Evolutionary conservation across 148 eudicot species (phyloP).

Genomic region (Drosera capensis): DNA sequence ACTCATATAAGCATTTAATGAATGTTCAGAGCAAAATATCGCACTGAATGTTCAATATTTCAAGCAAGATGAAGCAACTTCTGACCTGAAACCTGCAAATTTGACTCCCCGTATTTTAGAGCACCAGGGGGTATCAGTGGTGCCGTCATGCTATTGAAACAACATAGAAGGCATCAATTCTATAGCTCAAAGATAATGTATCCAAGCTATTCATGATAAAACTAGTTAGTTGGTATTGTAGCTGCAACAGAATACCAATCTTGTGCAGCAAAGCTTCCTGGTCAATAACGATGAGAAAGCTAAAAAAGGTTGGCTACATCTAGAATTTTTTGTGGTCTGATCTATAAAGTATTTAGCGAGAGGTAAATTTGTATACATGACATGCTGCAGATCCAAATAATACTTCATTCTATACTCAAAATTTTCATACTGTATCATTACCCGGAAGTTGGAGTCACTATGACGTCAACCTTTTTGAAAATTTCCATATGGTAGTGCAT

Average conservation of each 20-base stretch:
- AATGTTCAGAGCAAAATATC: background rate
- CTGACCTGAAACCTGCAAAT: constrained; percentile 74
- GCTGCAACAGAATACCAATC: too few species aligned
- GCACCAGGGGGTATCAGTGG: constrained; percentile 68
- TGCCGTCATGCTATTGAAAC: constrained; percentile 75
- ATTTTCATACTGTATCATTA: too few species aligned
- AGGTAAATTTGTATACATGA: too few species aligned
- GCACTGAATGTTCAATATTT: background rate
- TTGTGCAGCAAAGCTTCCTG: too few species aligned
- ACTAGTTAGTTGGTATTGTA: background rate
- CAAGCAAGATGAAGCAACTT: constrained; percentile 4
- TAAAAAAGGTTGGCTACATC: too few species aligned
- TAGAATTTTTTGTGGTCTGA: too few species aligned
- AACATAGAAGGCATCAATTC: background rate
- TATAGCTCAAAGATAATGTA: background rate
- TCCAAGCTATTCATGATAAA: background rate
- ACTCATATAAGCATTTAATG: too few species aligned
- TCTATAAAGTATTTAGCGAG: too few species aligned
- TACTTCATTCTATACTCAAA: too few species aligned
- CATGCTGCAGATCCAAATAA: too few species aligned
- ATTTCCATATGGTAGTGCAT: constrained; percentile 86
- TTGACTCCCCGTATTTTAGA: constrained; percentile 60
- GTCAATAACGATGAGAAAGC: too few species aligned
- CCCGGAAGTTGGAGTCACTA: constrained; percentile 98
- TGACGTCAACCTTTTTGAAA: constrained; percentile 76